Evolutionary conservation across 495 filamentous ascomycete species (phyloP).

Genomic region (Hamigera avellanea): DNA sequence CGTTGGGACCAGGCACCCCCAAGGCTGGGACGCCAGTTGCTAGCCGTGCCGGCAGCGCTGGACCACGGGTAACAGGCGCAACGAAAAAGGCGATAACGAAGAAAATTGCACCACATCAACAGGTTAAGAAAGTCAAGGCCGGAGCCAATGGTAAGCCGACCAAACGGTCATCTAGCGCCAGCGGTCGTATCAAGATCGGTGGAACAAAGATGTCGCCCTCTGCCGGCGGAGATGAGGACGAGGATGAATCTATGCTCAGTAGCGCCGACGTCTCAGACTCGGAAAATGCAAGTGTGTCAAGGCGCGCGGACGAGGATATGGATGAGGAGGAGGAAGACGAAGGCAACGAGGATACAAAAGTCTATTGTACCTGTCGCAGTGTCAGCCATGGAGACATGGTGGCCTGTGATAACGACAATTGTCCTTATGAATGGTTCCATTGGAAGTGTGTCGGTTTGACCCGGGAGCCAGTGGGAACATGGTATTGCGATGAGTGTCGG

Average conservation of each 20-base stretch:
- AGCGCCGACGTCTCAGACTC: constrained; percentile 40
- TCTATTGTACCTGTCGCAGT: constrained; percentile 87
- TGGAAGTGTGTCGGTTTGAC: constrained; percentile 90
- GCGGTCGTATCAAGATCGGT: constrained; percentile 23
- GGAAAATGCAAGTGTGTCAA: constrained; percentile 27
- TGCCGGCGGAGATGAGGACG: constrained; percentile 50
- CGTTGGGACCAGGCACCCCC: constrained; percentile 76
- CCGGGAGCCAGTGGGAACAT: constrained; percentile 78
- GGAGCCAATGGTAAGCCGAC: constrained; percentile 37
- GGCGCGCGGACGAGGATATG: constrained; percentile 40
- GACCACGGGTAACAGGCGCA: constrained; percentile 37
- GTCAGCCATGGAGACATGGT: constrained; percentile 98
- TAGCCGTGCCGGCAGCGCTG: constrained; percentile 60
- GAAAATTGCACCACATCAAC: constrained; percentile 57
- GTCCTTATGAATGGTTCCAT: constrained; percentile 96
- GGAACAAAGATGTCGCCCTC: constrained; percentile 48
- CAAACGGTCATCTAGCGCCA: constrained; percentile 40
- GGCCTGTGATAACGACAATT: constrained; percentile 88
- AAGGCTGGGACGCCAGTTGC: constrained; percentile 56
- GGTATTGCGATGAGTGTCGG: constrained; percentile 81
- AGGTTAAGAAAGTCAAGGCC: constrained; percentile 41
- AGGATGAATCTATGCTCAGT: constrained; percentile 48
- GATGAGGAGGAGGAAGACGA: constrained; percentile 70
- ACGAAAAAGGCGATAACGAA: constrained; percentile 47
- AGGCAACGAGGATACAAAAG: constrained; percentile 74